A percentile compares a stretch with the other conserved stretches of the same genome.
phyloP scores from a whole-genome alignment of 495 filamentous ascomycete species.

The Chaetomidium leptoderma region DNA sequence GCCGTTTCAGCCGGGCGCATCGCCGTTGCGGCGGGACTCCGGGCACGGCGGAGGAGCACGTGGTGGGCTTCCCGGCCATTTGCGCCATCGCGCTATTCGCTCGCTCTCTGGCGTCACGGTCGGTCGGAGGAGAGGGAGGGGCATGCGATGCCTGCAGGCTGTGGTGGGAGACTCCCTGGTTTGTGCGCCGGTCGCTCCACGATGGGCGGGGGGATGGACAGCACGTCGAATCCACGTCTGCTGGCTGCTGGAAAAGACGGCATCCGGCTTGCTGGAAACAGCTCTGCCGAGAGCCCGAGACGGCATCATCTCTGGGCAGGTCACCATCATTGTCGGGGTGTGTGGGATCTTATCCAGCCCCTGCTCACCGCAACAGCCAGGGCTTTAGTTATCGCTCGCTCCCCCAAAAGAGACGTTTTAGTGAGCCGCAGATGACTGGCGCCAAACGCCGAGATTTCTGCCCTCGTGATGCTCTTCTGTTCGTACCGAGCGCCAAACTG shows the following conservation, averaged over 20 bases:
- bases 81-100: too few relatives aligned
- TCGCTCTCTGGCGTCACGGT: too few relatives aligned
- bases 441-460: slow-evolving; percentile 22
- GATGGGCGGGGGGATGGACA: too few relatives aligned
- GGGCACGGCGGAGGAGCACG: too few relatives aligned
- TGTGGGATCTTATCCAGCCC: slow-evolving; percentile 6
- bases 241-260: slow-evolving; percentile 9
- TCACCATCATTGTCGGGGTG: slow-evolving; percentile 4
- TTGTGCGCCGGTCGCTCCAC: too few relatives aligned
- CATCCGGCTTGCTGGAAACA: slow-evolving; percentile 29
- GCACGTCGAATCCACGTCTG: background rate
- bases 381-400: slow-evolving; percentile 17
- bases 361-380: slow-evolving; percentile 9
- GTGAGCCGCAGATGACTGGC: slow-evolving; percentile 14
- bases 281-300: slow-evolving; percentile 29
- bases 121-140: too few relatives aligned
- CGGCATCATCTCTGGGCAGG: slow-evolving; percentile 3
- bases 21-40: background rate
- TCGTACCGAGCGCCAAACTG: slow-evolving; percentile 15
- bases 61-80: too few relatives aligned
- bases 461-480: slow-evolving; percentile 28
- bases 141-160: background rate
- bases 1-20: slow-evolving; percentile 14
- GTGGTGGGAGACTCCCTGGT: background rate
- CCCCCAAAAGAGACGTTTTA: too few relatives aligned